phyloP scores from a whole-genome alignment of 495 filamentous ascomycete species.

The Daldinia bambusicola region DNA sequence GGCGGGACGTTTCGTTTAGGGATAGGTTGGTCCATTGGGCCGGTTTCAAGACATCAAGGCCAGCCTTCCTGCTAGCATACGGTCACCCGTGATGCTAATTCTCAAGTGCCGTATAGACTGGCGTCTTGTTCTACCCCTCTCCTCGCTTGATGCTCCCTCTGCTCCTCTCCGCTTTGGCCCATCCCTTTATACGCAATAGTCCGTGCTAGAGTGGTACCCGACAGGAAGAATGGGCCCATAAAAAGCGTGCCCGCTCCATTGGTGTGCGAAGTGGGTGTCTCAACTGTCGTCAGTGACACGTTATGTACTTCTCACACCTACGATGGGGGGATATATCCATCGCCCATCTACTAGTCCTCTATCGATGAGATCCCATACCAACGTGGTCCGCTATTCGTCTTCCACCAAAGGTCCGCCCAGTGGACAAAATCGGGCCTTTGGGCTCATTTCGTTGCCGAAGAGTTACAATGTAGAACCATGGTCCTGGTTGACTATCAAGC shows the following conservation, averaged over 20 bases:
- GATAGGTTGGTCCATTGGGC: slow-evolving; percentile 27
- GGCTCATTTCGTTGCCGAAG: slow-evolving; percentile 26
- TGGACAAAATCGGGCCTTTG: slow-evolving; percentile 33
- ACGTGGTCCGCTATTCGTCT: slow-evolving; percentile 18
- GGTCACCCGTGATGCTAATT: slow-evolving; percentile 28
- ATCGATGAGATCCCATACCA: slow-evolving; percentile 11
- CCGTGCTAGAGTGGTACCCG: slow-evolving; percentile 31
- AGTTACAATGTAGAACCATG: slow-evolving; percentile 26
- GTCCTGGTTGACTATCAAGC: slow-evolving; percentile 29
- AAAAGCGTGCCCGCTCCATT: slow-evolving; percentile 35
- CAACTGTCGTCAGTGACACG: slow-evolving; percentile 36
- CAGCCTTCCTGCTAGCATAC: slow-evolving; percentile 35
- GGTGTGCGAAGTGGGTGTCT: slow-evolving; percentile 31
- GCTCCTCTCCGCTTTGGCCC: slow-evolving; percentile 31
- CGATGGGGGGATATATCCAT: slow-evolving; percentile 23
- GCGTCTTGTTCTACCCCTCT: slow-evolving; percentile 29
- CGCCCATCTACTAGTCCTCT: slow-evolving; percentile 11
- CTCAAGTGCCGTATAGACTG: slow-evolving; percentile 38
- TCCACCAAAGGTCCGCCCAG: slow-evolving; percentile 16
- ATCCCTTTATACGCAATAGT: slow-evolving; percentile 22
- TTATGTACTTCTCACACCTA: slow-evolving; percentile 33
- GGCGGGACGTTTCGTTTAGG: slow-evolving; percentile 36
- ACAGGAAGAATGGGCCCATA: slow-evolving; percentile 26
- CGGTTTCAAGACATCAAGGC: slow-evolving; percentile 31
- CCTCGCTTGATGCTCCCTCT: slow-evolving; percentile 14